Percentiles rank a stretch among this genome's conserved stretches.
phyloP scores from a whole-genome alignment of 139 green algal genomes.

The Yamagishiella unicocca region DNA sequence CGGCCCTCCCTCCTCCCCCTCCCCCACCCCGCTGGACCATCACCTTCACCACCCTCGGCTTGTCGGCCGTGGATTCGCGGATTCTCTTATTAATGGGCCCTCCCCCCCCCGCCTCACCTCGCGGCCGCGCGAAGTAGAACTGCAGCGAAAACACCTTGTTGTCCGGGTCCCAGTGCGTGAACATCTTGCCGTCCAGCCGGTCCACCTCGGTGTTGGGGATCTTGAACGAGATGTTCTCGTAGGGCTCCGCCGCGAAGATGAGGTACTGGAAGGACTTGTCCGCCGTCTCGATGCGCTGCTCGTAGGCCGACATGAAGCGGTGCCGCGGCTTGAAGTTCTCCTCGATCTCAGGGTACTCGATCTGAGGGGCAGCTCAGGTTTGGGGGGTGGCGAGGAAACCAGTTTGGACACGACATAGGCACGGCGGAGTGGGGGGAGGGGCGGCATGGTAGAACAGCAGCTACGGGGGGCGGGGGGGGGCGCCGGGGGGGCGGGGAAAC shows the following conservation, averaged over 20 bases:
- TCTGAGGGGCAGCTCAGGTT: conserved; percentile 53
- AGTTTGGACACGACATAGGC: neutral
- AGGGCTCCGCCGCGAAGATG: conserved; percentile 97
- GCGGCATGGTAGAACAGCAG: too few relatives aligned
- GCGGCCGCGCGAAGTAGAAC: conserved; percentile 80
- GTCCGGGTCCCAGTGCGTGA: conserved; percentile 95
- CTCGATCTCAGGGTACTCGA: conserved; percentile 99
- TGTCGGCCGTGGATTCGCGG: neutral
- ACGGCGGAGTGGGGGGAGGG: too few relatives aligned
- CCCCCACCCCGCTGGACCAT: neutral
- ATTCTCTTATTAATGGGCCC: neutral
- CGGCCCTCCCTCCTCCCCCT: neutral
- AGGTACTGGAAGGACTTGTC: conserved; percentile 97
- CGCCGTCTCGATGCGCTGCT: conserved; percentile 93
- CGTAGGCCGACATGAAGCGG: conserved; percentile 97
- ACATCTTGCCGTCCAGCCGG: conserved; percentile 84
- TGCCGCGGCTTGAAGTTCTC: conserved; percentile 90
- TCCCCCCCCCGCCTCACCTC: neutral
- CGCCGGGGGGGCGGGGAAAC: too few relatives aligned
- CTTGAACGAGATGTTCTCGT: conserved; percentile 98
- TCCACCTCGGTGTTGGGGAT: conserved; percentile 87
- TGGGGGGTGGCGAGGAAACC: neutral
- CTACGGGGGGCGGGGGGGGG: too few relatives aligned
- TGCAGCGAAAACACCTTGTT: conserved; percentile 91
- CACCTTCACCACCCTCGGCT: neutral